Base-by-base conservation (phyloP, 495 filamentous ascomycete species). In the Gamarada debralockiae region DNA sequence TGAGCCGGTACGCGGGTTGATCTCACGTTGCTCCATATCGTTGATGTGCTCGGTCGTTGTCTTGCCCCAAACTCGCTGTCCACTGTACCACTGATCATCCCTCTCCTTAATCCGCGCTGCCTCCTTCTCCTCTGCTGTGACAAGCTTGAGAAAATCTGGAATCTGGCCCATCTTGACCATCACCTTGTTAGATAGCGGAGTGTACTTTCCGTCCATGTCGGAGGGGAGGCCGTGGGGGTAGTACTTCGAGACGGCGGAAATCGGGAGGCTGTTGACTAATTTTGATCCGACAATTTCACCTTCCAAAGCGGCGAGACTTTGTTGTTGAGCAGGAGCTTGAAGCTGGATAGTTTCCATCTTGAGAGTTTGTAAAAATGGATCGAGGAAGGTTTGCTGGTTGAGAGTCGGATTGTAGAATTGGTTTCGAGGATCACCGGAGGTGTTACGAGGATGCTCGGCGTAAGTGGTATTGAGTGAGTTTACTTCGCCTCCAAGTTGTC, bases 141-240 rank as follows among this genome's bases (percentile, higher is more conserved):
- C 9, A 8, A 10, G 22, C 33, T 45, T 22, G 8, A 22, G 23
- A 27, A 24, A 15, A 3, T 27, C 15, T 18, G 31, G 29, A 24
- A 50, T 25, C 15, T 33, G 21, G 13, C 29, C 29, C 31, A 50
- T 42, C 42, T 45, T 36, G 14, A n/a, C 34, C 25, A 54, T 22
- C 2, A 21, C 34, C 6, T 38, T 40, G 6, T 40, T 21, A 13
- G 52, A 42, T 4, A 50, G 23, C 1, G 45, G 50, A 20, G 9
- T 34, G 20, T n/a, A 52, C 2, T 25, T 4, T n/a, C 57, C 57
- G 20, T 43, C 50, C 34, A 52, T 51, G 25, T 50, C 31, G 24
- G 7, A 18, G 25, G 55, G 59, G 8, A 53, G 8, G 5, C 59
- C 59, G 14, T 38, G 38, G 4, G 60, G 60, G 37, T 63, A 63